Evolutionary conservation across 2,329 filamentous ascomycete genomes (phyloP).

Genomic region (Colletotrichum filicis): DNA sequence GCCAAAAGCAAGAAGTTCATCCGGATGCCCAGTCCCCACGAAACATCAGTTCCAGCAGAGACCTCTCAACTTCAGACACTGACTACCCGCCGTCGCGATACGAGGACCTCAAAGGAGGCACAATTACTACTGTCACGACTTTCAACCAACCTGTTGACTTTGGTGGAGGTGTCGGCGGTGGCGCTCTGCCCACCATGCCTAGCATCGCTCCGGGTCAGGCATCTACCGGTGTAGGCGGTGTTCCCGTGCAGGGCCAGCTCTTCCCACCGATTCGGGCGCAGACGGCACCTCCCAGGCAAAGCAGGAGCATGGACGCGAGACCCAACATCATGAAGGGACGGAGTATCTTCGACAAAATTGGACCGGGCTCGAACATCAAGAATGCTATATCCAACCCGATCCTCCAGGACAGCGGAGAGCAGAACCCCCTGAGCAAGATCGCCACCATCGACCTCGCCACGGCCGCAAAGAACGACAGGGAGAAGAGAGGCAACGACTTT

Average conservation of each 20-base stretch:
- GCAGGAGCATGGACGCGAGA: slow-evolving; percentile 35
- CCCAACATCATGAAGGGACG: slow-evolving; percentile 40
- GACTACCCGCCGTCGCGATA: slow-evolving; percentile 58
- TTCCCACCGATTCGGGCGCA: slow-evolving; percentile 53
- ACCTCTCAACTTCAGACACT: slow-evolving; percentile 55
- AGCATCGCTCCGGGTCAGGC: slow-evolving; percentile 49
- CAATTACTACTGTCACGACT: slow-evolving; percentile 48
- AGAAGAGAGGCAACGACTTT: slow-evolving; percentile 49
- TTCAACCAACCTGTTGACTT: slow-evolving; percentile 47
- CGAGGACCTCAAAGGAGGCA: slow-evolving; percentile 59
- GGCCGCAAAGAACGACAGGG: slow-evolving; percentile 58
- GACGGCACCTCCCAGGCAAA: slow-evolving; percentile 38
- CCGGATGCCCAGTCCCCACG: slow-evolving; percentile 52
- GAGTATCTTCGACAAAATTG: slow-evolving; percentile 41
- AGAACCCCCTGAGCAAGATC: slow-evolving; percentile 56
- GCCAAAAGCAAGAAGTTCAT: slow-evolving; percentile 42
- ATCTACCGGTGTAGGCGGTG: slow-evolving; percentile 48
- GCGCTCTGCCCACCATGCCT: slow-evolving; percentile 50
- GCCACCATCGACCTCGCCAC: slow-evolving; percentile 61
- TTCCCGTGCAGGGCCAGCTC: slow-evolving; percentile 52
- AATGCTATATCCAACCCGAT: slow-evolving; percentile 63
- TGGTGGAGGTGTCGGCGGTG: slow-evolving; percentile 39
- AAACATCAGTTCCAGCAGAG: slow-evolving; percentile 45
- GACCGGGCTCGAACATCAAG: slow-evolving; percentile 45
- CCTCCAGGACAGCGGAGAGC: slow-evolving; percentile 46